A percentile compares a stretch with the other conserved stretches of the same genome.
Evolutionary conservation across 192 early-diverging fungal genomes (phyloP).

Genomic region (Gonapodya prolifera): DNA sequence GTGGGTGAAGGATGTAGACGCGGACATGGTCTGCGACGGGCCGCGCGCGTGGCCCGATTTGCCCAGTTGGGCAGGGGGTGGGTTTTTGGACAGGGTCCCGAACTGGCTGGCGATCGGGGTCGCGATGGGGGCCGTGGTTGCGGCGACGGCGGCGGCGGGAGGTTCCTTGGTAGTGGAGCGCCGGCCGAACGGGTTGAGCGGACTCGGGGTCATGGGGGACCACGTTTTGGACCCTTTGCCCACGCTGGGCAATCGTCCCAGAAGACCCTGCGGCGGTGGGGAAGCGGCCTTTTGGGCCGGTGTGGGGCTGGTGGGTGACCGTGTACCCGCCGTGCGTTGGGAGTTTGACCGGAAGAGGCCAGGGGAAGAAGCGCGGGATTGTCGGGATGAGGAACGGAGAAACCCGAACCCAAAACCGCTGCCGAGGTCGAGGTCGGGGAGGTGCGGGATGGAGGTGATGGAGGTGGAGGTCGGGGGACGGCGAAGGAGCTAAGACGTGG

Average conservation of each 20-base stretch:
- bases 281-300: background rate
- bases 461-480: background rate
- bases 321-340: background rate
- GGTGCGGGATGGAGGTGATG: background rate
- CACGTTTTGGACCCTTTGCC: background rate
- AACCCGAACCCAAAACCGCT: background rate
- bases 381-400: background rate
- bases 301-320: background rate
- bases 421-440: background rate
- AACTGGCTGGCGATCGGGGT: background rate
- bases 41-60: background rate
- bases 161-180: background rate
- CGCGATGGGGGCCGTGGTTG: background rate
- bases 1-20: background rate
- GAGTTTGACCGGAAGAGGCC: background rate
- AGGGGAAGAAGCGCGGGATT: background rate
- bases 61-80: background rate
- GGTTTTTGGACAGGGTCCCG: background rate
- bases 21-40: background rate
- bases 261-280: no score
- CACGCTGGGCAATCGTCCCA: background rate
- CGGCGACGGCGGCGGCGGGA: background rate
- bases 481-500: no score
- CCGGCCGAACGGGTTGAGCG: background rate
- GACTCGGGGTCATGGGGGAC: background rate